A percentile compares a stretch with the other conserved stretches of the same genome.
Conservation (phyloP, 2,329 filamentous ascomycete genomes). For the Venturia asperata region DNA sequence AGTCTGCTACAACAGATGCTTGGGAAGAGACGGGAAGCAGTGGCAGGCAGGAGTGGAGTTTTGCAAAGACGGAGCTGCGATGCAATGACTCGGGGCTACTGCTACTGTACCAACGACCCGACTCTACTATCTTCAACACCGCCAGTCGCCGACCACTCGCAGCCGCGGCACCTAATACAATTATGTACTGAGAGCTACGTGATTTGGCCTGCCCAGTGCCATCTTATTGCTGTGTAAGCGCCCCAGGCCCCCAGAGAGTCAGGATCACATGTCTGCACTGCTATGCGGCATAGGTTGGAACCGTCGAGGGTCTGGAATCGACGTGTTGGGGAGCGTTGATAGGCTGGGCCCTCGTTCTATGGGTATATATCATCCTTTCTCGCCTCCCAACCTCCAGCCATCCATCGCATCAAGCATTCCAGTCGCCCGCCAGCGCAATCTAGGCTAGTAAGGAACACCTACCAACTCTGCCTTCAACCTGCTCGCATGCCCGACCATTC, state of each 20-base stretch:
- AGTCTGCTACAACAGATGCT: not conserved
- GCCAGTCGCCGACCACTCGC: not conserved
- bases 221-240: not conserved
- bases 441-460: not conserved
- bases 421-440: not conserved
- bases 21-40: not conserved
- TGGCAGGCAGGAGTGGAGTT: constrained; percentile 1
- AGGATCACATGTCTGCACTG: not conserved
- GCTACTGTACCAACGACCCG: too few relatives aligned
- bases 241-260: not conserved
- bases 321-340: not conserved
- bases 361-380: not conserved
- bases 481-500: not conserved
- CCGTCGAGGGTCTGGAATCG: not conserved
- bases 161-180: not conserved
- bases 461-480: not conserved
- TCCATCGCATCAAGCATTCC: too few relatives aligned
- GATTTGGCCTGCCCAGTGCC: not conserved
- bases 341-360: not conserved
- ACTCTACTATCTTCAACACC: too few relatives aligned
- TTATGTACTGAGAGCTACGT: not conserved
- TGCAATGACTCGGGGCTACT: not conserved
- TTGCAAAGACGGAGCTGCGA: constrained; percentile 6
- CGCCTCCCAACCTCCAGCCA: too few relatives aligned
- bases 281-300: not conserved